phyloP scores from a whole-genome alignment of 768 basidiomycete species.

The Gloeophyllum trabeum region DNA sequence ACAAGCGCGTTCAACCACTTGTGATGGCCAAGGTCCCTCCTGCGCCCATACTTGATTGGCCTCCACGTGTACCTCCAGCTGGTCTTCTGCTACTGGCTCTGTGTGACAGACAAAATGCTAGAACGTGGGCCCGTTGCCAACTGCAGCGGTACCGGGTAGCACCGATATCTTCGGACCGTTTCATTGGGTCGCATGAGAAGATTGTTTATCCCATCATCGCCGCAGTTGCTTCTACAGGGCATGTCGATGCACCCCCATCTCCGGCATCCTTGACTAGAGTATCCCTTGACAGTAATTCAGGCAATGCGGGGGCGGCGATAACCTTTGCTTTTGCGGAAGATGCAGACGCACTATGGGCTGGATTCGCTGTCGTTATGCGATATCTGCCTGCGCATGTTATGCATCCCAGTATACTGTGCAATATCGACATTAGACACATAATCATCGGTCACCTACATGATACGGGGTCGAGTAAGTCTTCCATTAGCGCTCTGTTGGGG shows the following conservation, averaged over 20 bases:
- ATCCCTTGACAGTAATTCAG: no score
- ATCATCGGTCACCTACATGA: slow-evolving; percentile 53
- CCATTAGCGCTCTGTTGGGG: slow-evolving; percentile 7
- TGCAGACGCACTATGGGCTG: slow-evolving; percentile 40
- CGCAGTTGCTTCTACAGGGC: slow-evolving; percentile 15
- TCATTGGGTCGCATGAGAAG: slow-evolving; percentile 31
- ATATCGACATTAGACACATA: slow-evolving; percentile 36
- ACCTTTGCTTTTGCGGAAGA: slow-evolving; percentile 24
- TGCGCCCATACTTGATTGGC: slow-evolving; percentile 35
- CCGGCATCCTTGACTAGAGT: no score
- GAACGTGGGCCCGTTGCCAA: slow-evolving; percentile 50
- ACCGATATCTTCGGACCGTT: slow-evolving; percentile 38
- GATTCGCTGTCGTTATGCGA: slow-evolving; percentile 32
- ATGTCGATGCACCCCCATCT: neutral
- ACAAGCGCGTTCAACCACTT: neutral
- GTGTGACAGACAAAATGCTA: slow-evolving; percentile 32
- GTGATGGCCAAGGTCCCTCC: slow-evolving; percentile 27
- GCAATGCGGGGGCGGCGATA: neutral
- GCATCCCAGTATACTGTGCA: slow-evolving; percentile 20
- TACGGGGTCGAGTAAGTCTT: slow-evolving; percentile 44
- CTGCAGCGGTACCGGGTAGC: slow-evolving; percentile 20
- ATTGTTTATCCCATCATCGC: slow-evolving; percentile 31
- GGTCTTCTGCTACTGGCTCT: slow-evolving; percentile 50
- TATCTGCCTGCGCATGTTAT: slow-evolving; percentile 37
- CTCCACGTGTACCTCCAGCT: slow-evolving; percentile 44